Percentiles rank a stretch among this genome's conserved stretches.
Evolutionary conservation across 2,329 filamentous ascomycete genomes (phyloP).

Genomic region (Penicillium brevicompactum): DNA sequence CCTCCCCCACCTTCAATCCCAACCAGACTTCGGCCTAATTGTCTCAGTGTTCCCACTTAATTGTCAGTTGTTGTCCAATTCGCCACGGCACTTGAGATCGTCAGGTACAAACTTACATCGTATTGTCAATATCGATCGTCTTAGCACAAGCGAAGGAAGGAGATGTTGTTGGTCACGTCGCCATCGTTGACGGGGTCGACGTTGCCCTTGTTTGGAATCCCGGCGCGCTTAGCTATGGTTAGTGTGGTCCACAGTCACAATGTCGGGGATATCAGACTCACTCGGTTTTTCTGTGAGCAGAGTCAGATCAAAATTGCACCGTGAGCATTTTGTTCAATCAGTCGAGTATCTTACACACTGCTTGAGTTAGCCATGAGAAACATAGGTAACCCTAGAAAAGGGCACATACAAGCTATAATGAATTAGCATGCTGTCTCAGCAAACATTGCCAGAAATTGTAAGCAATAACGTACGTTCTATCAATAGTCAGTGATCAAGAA

Average conservation of each 20-base stretch:
- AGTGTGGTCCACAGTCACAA: not conserved
- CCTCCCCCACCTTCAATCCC: not conserved
- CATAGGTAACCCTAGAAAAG: not conserved
- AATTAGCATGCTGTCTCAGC: not conserved
- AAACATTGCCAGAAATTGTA: not conserved
- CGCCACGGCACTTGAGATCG: not conserved
- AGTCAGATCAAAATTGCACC: not conserved
- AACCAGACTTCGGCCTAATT: not conserved
- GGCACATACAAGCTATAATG: not conserved
- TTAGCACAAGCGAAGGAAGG: slow-evolving; percentile 14
- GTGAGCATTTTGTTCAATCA: not conserved
- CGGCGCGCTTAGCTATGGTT: slow-evolving; percentile 4
- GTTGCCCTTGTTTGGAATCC: slow-evolving; percentile 7
- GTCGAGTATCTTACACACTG: not conserved
- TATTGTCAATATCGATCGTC: not conserved
- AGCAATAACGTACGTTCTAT: not conserved
- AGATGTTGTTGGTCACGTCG: slow-evolving; percentile 15
- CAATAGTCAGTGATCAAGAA: not conserved
- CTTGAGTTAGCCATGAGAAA: not conserved
- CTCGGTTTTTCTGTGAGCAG: not conserved
- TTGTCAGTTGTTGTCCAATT: not conserved
- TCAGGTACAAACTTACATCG: not conserved
- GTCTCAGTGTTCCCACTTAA: not conserved
- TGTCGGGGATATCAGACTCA: not conserved
- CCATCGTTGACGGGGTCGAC: slow-evolving; percentile 14